Conservation (phyloP, 805 yeast species). For the Saturnispora halmiae region DNA sequence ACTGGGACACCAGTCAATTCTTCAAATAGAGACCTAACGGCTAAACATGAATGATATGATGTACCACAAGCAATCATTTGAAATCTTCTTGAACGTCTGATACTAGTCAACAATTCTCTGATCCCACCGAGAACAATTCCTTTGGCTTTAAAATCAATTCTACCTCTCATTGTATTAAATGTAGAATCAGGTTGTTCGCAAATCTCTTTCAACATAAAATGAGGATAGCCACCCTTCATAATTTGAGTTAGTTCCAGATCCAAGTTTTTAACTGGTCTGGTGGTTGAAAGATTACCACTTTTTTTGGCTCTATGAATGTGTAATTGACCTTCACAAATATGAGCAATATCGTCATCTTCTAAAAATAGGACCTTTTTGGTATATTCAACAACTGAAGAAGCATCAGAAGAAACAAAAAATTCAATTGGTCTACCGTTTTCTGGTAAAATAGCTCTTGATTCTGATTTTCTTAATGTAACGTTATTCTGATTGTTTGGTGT, state of each 20-base stretch:
- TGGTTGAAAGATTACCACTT: conserved; percentile 81
- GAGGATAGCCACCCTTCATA: conserved; percentile 94
- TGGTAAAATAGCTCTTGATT: conserved; percentile 92
- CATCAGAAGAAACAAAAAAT: conserved; percentile 93
- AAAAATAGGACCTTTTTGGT: conserved; percentile 93
- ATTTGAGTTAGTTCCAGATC: conserved; percentile 96
- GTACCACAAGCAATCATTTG: conserved; percentile 99
- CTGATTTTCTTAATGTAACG: conserved; percentile 24
- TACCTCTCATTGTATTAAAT: conserved; percentile 98
- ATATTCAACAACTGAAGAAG: conserved; percentile 92
- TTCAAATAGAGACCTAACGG: conserved; percentile 92
- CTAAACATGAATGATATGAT: conserved; percentile 95
- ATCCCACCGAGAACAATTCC: conserved; percentile 84
- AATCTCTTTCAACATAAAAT: conserved; percentile 98
- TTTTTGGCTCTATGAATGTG: conserved; percentile 95
- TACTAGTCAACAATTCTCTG: conserved; percentile 71
- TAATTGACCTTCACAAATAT: conserved; percentile 93
- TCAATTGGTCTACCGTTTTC: conserved; percentile 91
- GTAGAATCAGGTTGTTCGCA: conserved; percentile 98
- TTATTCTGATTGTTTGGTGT: conserved; percentile 28
- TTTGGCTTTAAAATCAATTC: conserved; percentile 81
- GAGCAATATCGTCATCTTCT: conserved; percentile 98
- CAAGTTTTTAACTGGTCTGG: conserved; percentile 90
- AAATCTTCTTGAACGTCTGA: conserved; percentile 89
- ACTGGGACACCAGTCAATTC: conserved; percentile 95